These are phyloP conservation scores for Bryoerythrophyllum caledonicum DNA, from an alignment of 225 moss, liverwort and hornwort species.

Conservation along the genomic window DNA sequence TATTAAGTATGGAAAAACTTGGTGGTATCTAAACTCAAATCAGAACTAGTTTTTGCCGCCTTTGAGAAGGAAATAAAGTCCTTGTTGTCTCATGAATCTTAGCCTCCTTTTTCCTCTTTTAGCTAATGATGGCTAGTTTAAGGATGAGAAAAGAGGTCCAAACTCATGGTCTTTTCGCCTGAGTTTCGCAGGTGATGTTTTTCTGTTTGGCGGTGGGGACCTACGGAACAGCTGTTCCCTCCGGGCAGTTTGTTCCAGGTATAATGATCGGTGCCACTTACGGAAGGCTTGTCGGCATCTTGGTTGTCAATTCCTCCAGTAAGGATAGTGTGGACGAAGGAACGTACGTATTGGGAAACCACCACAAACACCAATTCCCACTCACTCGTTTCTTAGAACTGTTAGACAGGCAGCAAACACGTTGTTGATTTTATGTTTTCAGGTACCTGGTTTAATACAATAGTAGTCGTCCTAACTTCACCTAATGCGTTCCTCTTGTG, in stretches of 20 bases:
- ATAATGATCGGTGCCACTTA: constrained; percentile 93
- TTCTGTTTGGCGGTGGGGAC: constrained; percentile 82
- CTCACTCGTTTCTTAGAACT: constrained; percentile 16
- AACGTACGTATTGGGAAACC: constrained; percentile 62
- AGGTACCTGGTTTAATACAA: neutral
- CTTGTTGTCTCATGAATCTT: too few relatives aligned
- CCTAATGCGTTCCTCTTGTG: neutral
- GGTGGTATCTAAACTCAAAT: too few relatives aligned
- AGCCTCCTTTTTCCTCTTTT: too few relatives aligned
- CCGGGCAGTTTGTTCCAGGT: constrained; percentile 93
- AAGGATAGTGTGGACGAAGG: constrained; percentile 86
- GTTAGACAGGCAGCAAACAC: neutral
- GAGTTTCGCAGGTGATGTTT: constrained; percentile 63
- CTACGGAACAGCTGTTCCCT: constrained; percentile 90
- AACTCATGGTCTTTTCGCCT: neutral
- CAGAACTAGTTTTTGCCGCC: too few relatives aligned
- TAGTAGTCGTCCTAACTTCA: neutral
- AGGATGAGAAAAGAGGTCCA: too few relatives aligned
- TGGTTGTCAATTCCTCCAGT: constrained; percentile 75
- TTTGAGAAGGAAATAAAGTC: too few relatives aligned
- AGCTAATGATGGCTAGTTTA: too few relatives aligned
- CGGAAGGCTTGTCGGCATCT: constrained; percentile 87
- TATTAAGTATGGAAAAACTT: neutral
- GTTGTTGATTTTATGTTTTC: neutral
- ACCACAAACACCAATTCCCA: constrained; percentile 2